Evolutionary conservation across 2,329 filamentous ascomycete genomes (phyloP).

Genomic region (Uncinocarpus reesii): DNA sequence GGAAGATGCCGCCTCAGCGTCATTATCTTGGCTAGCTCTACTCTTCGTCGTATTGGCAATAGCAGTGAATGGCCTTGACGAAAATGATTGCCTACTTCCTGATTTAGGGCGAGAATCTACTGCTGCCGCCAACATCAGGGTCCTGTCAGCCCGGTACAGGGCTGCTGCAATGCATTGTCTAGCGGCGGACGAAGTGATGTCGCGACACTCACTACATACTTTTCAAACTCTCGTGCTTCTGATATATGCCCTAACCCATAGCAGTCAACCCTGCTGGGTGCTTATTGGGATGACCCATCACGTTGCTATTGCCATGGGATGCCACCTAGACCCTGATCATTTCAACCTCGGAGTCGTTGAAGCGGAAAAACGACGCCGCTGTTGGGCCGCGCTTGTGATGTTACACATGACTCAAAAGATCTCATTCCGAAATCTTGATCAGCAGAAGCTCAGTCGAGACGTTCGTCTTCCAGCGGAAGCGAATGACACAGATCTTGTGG

Average conservation of each 20-base stretch:
- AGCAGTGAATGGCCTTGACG: conserved; percentile 30
- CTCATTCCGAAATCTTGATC: conserved; percentile 29
- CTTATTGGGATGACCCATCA: conserved; percentile 33
- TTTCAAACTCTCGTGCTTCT: conserved; percentile 33
- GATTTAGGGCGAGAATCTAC: conserved; percentile 32
- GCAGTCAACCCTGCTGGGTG: conserved; percentile 31
- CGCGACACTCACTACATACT: conserved; percentile 32
- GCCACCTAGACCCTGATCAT: conserved; percentile 33
- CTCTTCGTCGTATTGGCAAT: conserved; percentile 33
- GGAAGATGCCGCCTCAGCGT: conserved; percentile 28
- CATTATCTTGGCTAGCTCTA: conserved; percentile 32
- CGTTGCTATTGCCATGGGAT: conserved; percentile 35
- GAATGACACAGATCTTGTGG: conserved; percentile 30
- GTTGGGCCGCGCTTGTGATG: conserved; percentile 34
- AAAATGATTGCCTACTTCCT: conserved; percentile 28
- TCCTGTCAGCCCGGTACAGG: conserved; percentile 30
- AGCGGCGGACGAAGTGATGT: conserved; percentile 32
- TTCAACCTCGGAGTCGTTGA: conserved; percentile 29
- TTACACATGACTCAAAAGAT: conserved; percentile 33
- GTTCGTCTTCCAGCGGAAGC: conserved; percentile 29
- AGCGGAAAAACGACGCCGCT: conserved; percentile 32
- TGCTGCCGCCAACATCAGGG: conserved; percentile 29
- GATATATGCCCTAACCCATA: conserved; percentile 32
- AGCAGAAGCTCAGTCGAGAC: conserved; percentile 22
- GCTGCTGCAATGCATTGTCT: conserved; percentile 31